Percentiles rank a stretch among this genome's conserved stretches.
These are phyloP conservation scores for Aureobasidium sp. DNA, from an alignment of 2,329 filamentous ascomycete genomes.

Conservation along the genomic window DNA sequence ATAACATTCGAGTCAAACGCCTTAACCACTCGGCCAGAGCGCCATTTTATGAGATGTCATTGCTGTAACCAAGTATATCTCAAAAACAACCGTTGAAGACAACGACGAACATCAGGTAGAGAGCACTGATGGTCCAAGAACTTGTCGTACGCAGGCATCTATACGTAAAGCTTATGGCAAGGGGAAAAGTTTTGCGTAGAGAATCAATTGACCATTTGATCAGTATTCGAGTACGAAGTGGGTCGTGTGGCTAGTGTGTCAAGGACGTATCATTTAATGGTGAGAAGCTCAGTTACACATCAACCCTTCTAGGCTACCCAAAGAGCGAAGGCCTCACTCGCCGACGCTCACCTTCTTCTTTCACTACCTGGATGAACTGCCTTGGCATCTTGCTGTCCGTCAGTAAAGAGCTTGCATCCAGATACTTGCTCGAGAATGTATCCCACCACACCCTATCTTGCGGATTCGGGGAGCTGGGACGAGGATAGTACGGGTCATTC, in stretches of 20 bases:
- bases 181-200: too few relatives aligned
- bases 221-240: too few relatives aligned
- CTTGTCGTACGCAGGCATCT: too few relatives aligned
- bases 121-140: too few relatives aligned
- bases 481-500: constrained; percentile 46
- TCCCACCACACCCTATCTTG: neutral
- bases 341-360: neutral
- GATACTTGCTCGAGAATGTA: neutral
- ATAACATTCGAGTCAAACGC: constrained; percentile 1
- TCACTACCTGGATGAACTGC: neutral
- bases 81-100: too few relatives aligned
- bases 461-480: constrained; percentile 18
- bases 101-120: too few relatives aligned
- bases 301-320: neutral
- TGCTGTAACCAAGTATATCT: too few relatives aligned
- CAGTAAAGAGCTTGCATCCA: neutral
- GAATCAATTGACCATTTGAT: too few relatives aligned
- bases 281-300: neutral
- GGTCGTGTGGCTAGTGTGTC: neutral
- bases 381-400: neutral
- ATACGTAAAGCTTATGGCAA: too few relatives aligned
- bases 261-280: neutral
- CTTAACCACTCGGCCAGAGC: constrained; percentile 7
- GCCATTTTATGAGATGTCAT: neutral
- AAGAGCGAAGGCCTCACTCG: neutral